Evolutionary conservation across 2,329 filamentous ascomycete genomes (phyloP), one percentile per base, ranked within the genome.

Genomic region (Cercospora canescens): DNA sequence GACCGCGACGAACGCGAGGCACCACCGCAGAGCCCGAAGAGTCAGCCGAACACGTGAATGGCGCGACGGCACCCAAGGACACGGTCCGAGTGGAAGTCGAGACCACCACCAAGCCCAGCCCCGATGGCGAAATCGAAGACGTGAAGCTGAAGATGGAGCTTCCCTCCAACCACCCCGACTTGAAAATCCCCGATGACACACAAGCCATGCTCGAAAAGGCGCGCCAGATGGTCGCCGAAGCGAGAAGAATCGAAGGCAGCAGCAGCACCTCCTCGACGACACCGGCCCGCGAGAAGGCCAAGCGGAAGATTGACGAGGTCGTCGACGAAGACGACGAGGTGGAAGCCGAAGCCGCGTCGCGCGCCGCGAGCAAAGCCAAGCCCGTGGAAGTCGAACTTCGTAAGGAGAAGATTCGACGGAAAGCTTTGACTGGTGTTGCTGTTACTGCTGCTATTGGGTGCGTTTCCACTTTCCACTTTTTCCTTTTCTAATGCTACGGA

Each of bases 371-470:
- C 87, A 92, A 90, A 76, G 88, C 87, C 45, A 92, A 89, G 84
- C 91, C 79, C 74, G 79, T 93, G 1, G 91, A 95, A 77, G 87
- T 91, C 52, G 90, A 95, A 79, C 79, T 96, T 71, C 90, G 90
- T 79, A 94, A 93, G 81, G 91, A 96, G 81, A 91, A 89, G 75
- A 92, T 97, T 71, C 90, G 92, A 81, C 92, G 89, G 79, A 88
- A 93, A 76, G 93, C 95, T 55, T 83, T 97, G 67, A 86, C 96
- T 69, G 94, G 95, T 65, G 87, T 98, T 61, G 92, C 90, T 69
- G 93, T 93, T 65, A 95, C 92, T 55, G 85, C 97, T 77, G 92
- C 92, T 64, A 86, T 97, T 79, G 94, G 94, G 95, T 98, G 87
- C 83, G 93, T 90, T 63, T 32, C 62, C 16, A 52, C 11, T 28